These are phyloP conservation scores for Diaporthe sp. DNA, from an alignment of 2,329 filamentous ascomycete species.

Conservation along the genomic window DNA sequence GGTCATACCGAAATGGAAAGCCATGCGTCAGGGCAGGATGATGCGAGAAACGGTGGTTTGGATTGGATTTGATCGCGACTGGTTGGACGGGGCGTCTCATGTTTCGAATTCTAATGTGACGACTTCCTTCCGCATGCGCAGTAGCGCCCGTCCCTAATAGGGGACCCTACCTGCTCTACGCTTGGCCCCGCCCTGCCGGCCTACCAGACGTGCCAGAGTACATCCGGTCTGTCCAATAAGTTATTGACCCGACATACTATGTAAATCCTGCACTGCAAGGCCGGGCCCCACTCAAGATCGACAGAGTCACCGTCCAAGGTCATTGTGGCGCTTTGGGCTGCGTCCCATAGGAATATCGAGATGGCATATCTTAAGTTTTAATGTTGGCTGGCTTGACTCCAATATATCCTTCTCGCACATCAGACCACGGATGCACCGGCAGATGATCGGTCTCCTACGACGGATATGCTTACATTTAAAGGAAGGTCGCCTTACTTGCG, in stretches of 20 bases:
- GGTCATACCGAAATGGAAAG: slow-evolving; percentile 28
- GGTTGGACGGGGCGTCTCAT: slow-evolving; percentile 34
- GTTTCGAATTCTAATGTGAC: slow-evolving; percentile 26
- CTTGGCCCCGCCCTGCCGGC: background rate
- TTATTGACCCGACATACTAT: background rate
- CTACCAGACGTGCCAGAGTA: slow-evolving; percentile 11
- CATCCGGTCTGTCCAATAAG: background rate
- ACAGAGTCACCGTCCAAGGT: background rate
- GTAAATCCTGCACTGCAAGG: background rate
- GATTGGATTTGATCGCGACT: background rate
- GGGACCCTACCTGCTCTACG: background rate
- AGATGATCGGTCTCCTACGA: background rate
- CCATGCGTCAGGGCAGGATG: slow-evolving; percentile 27
- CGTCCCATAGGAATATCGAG: background rate
- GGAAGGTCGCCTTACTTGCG: slow-evolving; percentile 13
- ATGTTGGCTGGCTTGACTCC: background rate
- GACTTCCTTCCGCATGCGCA: slow-evolving; percentile 18
- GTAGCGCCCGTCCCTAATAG: background rate
- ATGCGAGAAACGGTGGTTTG: slow-evolving; percentile 2
- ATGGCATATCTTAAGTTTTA: background rate
- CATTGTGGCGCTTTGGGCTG: background rate
- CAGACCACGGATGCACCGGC: slow-evolving; percentile 24
- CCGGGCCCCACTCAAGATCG: background rate
- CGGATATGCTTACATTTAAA: background rate
- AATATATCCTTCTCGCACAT: background rate